Evolutionary conservation across 1,284 basidiomycete species (phyloP), one percentile per base, ranked within the genome.

Genomic region (Dichomitus squalens): DNA sequence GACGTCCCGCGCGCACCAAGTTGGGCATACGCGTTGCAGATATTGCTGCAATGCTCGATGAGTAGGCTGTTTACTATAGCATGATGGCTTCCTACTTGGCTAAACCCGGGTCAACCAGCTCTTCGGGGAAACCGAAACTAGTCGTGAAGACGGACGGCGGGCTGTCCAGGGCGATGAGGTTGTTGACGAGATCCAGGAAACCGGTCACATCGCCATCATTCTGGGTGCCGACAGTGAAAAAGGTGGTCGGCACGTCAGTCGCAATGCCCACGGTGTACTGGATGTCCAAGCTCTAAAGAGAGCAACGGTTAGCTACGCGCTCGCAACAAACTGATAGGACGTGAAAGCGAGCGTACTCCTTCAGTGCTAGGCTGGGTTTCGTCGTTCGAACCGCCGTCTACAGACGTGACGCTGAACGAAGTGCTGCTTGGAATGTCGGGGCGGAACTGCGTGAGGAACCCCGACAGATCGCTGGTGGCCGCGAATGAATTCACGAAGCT

Each of bases 191-290:
- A 55, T 73, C 68, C n/a, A 70, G 57, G 55, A 72, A 68, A 8
- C 67, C 66, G 9, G 40, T 55, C 23, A 68, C 56, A 18, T 66
- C 66, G 25, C 65, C 68, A 25, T 58, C 55, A 36, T 60, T 60
- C 25, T 55, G 33, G 9, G 52, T 55, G 1, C 66, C 67, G 7
- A 64, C 63, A 18, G 58, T 59, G 35, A 63, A 52, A 48, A 64
- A 64, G 34, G 35, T 69, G 0, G 57, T 57, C 16, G 65, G 55
- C 14, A 67, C 63, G 76, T 75, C 79, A 76, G 74, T 82, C 82
- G 72, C 81, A 82, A 88, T 72, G 16, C 80, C 84, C 16, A 77
- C 80, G 4, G 84, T 80, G 57, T 86, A 86, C 72, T 88, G 83
- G 35, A 85, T 82, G 63, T 87, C 84, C n/a, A 88, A 72, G 65